These are phyloP conservation scores for Cyclocybe cylindracea DNA, from an alignment of 768 basidiomycete species.

Conservation along the genomic window DNA sequence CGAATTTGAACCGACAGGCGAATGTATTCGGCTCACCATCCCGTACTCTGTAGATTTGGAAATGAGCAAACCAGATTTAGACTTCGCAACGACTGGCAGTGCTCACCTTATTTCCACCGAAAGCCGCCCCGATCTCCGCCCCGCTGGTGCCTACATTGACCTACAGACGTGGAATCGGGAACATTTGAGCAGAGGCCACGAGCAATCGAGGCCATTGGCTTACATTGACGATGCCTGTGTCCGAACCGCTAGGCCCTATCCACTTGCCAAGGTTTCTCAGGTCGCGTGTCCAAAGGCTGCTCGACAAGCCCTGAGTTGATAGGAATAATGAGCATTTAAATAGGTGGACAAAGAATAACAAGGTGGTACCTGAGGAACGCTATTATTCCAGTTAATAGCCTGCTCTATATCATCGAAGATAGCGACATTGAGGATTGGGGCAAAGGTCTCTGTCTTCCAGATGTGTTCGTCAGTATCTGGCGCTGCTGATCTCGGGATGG, in stretches of 20 bases:
- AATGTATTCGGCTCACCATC: constrained; percentile 56
- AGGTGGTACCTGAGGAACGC: constrained; percentile 67
- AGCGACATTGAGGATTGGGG: constrained; percentile 85
- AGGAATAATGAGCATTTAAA: constrained; percentile 3
- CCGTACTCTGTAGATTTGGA: constrained; percentile 62
- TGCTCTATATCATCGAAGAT: constrained; percentile 86
- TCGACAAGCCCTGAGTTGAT: constrained; percentile 69
- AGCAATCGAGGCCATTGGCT: constrained; percentile 22
- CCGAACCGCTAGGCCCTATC: constrained; percentile 88
- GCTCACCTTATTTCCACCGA: constrained; percentile 90
- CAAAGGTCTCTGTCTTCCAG: constrained; percentile 85
- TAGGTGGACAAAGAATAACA: constrained; percentile 9
- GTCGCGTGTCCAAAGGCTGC: constrained; percentile 89
- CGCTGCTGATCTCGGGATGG: constrained; percentile 54
- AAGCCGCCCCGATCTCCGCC: constrained; percentile 75
- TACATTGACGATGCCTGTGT: constrained; percentile 92
- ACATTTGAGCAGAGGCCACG: constrained; percentile 13
- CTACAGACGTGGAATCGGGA: constrained; percentile 27
- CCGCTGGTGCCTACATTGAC: constrained; percentile 63
- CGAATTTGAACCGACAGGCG: constrained; percentile 9
- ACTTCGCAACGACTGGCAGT: neutral
- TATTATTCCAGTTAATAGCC: constrained; percentile 90
- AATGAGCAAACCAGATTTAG: constrained; percentile 6
- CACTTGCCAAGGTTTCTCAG: constrained; percentile 85
- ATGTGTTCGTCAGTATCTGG: constrained; percentile 52